Evolutionary conservation across 2,329 filamentous ascomycete genomes (phyloP), one percentile per base, ranked within the genome.

Genomic region (Coniochaeta pulveracea): DNA sequence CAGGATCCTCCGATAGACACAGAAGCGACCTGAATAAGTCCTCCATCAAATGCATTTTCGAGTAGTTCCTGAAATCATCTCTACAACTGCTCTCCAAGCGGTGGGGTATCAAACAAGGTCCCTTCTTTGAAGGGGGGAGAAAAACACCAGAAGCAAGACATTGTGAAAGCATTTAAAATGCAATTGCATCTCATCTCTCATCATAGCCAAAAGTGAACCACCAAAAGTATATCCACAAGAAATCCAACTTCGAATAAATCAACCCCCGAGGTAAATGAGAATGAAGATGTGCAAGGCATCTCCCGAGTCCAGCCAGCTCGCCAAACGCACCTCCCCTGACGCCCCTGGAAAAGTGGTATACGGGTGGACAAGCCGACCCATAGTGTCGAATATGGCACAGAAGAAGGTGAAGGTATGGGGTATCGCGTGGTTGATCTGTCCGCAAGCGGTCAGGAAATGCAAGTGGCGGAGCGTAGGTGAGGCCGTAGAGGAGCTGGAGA

Each of bases 331-430:
- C 28, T 10, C n/a, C n/a, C 28, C 11, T 12, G n/a, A n/a, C 22
- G 28, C 28, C 22, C 28, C 28, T n/a, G n/a, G n/a, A 9, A 14
- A 22, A 31, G 15, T 12, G 22, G 16, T 29, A 18, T 31, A 17
- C 11, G 11, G 8, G 19, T 17, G 21, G 19, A 33, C 30, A 33
- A 33, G 30, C 30, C 30, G n/a, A n/a, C 22, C 16, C 19, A 15
- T 12, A 25, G 21, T 33, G 30, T 33, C 30, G 30, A 33, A 33
- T 33, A 33, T 33, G 5, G 30, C 30, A 33, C 30, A 25, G 14
- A n/a, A 33, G 30, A 33, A 33, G 30, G 19, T 33, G 19, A 25
- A 24, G 22, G 15, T 33, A 12, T n/a, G 30, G 28, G 30, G 30
- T 33, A 33, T 33, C n/a, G n/a, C 30, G 30, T 17, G 30, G 30